A percentile compares a stretch with the other conserved stretches of the same genome.
Evolutionary conservation across 2,329 filamentous ascomycete genomes (phyloP).

Genomic region (Aureobasidium sp.): DNA sequence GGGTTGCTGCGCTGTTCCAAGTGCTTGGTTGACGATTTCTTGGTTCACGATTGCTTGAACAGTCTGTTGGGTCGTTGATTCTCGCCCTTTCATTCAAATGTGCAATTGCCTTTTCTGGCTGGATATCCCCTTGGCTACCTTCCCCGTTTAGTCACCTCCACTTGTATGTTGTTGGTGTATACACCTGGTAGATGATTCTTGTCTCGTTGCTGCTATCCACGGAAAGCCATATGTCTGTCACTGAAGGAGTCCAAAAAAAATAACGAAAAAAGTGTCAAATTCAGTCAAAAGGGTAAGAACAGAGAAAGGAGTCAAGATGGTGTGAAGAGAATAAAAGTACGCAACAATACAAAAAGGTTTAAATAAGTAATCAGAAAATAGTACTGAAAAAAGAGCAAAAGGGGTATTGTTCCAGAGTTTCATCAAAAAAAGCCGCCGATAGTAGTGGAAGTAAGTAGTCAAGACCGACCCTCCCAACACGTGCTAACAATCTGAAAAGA

Average conservation of each 20-base stretch:
- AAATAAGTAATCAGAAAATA: neutral
- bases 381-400: neutral
- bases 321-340: neutral
- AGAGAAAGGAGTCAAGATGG: neutral
- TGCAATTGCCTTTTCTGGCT: neutral
- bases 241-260: too few relatives aligned
- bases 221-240: too few relatives aligned
- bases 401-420: slow-evolving; percentile 19
- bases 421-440: slow-evolving; percentile 13
- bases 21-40: too few relatives aligned
- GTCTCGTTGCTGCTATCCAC: neutral
- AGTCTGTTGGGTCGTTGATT: too few relatives aligned
- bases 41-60: too few relatives aligned
- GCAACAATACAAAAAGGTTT: slow-evolving; percentile 13
- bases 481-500: neutral
- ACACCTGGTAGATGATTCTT: neutral
- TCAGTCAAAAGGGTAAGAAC: neutral
- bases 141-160: too few relatives aligned
- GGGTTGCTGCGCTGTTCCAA: too few relatives aligned
- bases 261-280: neutral
- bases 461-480: neutral
- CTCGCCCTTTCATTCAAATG: too few relatives aligned
- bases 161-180: too few relatives aligned
- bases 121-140: too few relatives aligned
- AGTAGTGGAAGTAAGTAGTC: slow-evolving; percentile 1